A percentile compares a stretch with the other conserved stretches of the same genome.
Conservation (phyloP, 495 filamentous ascomycete genomes). For the Peziza echinospora region DNA sequence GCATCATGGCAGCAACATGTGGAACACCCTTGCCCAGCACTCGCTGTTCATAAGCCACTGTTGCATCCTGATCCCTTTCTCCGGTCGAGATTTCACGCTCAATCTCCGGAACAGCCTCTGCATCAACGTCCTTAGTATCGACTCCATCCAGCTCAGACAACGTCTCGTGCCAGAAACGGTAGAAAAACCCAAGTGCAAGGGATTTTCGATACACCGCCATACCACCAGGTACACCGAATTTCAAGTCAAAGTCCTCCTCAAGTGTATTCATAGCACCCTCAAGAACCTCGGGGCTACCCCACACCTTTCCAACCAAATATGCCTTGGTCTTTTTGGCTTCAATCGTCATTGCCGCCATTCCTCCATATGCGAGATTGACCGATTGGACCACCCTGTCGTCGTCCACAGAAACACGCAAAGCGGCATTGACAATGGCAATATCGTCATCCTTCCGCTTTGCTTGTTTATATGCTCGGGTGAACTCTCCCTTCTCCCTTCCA, state of each 20-base stretch:
- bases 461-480: conserved; percentile 52
- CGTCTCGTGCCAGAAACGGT: conserved; percentile 46
- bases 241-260: conserved; percentile 46
- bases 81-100: conserved; percentile 43
- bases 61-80: conserved; percentile 36
- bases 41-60: conserved; percentile 43
- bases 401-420: conserved; percentile 38
- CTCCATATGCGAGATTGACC: conserved; percentile 47
- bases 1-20: conserved; percentile 83
- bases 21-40: conserved; percentile 60
- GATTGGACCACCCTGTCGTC: conserved; percentile 33
- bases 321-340: conserved; percentile 41
- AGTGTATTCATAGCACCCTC: conserved; percentile 50
- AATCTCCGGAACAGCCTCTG: conserved; percentile 41
- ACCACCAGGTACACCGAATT: conserved; percentile 54
- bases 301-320: conserved; percentile 42
- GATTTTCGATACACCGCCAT: conserved; percentile 63
- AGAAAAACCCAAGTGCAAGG: conserved; percentile 49
- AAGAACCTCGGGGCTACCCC: conserved; percentile 38
- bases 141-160: conserved; percentile 28
- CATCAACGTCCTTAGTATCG: conserved; percentile 28
- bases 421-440: conserved; percentile 60
- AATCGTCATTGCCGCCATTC: conserved; percentile 53
- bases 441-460: conserved; percentile 64
- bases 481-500: conserved; percentile 39